Evolutionary conservation across 2,329 filamentous ascomycete genomes (phyloP).

Genomic region (Torrubiellomyces zombiae): DNA sequence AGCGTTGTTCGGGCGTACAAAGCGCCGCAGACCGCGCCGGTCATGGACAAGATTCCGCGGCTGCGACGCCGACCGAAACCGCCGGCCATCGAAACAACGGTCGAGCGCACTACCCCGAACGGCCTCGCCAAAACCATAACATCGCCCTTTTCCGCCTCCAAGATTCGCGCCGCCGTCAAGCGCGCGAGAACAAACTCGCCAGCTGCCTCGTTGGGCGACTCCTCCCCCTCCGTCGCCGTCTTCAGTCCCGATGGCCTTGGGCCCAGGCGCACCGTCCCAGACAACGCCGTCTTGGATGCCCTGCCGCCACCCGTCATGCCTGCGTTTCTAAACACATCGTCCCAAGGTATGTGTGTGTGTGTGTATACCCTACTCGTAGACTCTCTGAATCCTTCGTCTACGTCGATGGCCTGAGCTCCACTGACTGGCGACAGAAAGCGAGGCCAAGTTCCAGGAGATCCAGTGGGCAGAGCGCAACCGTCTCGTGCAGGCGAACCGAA

Average conservation of each 20-base stretch:
- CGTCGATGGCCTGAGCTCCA: too few species aligned
- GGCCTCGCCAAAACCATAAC: conserved; percentile 9
- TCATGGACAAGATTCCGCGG: conserved; percentile 26
- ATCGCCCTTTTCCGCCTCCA: conserved; percentile 26
- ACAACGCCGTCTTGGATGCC: conserved; percentile 2
- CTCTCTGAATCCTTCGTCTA: too few species aligned
- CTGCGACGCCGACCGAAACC: conserved; percentile 27
- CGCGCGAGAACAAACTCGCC: conserved; percentile 27
- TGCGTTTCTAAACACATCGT: conserved; percentile 20
- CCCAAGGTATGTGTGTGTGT: conserved; percentile 20
- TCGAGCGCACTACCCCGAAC: conserved; percentile 16
- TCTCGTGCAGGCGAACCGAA: conserved; percentile 20
- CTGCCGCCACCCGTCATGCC: conserved; percentile 16
- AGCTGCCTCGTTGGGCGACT: conserved; percentile 12
- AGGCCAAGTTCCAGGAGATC: conserved; percentile 34
- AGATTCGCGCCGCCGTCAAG: conserved; percentile 28
- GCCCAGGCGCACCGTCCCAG: conserved; percentile 9
- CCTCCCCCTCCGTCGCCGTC: conserved; percentile 14
- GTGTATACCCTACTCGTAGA: too few species aligned
- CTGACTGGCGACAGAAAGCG: conserved; percentile 23
- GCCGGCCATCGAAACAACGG: conserved; percentile 23
- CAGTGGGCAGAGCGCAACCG: conserved; percentile 35
- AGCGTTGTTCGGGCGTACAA: too few species aligned
- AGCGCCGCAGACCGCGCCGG: conserved; percentile 3
- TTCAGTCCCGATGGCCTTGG: conserved; percentile 20